phyloP scores from a whole-genome alignment of 2,329 filamentous ascomycete species.

The Fusarium ramigenum region DNA sequence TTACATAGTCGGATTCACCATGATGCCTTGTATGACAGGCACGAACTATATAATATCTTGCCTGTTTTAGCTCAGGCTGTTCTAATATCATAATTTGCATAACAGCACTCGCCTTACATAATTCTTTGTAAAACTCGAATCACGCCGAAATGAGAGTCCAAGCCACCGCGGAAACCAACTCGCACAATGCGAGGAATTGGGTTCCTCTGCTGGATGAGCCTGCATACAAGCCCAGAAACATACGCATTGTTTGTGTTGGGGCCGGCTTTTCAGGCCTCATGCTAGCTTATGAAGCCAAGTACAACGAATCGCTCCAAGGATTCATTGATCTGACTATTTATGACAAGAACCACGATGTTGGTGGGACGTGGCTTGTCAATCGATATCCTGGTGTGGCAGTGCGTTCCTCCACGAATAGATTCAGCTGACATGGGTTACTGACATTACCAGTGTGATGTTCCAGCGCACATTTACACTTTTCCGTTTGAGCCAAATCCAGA shows the following conservation, averaged over 20 bases:
- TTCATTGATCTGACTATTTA: not conserved
- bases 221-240: not conserved
- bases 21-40: not conserved
- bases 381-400: not conserved
- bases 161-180: not conserved
- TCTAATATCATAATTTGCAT: not conserved
- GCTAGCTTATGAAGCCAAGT: not conserved
- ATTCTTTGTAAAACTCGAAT: not conserved
- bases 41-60: not conserved
- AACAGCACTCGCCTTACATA: not conserved
- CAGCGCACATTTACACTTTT: not conserved
- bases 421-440: rapidly evolving
- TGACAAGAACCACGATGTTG: not conserved
- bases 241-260: not conserved
- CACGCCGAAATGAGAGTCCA: not conserved
- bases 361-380: not conserved
- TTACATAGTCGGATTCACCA: not conserved
- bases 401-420: not conserved
- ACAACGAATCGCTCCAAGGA: not conserved
- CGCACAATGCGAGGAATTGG: not conserved
- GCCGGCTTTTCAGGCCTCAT: not conserved
- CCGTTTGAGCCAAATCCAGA: not conserved
- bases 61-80: not conserved
- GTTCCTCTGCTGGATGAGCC: not conserved
- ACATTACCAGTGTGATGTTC: not conserved